Conservation (phyloP, 768 basidiomycete genomes). For the Termitomyces sp. region DNA sequence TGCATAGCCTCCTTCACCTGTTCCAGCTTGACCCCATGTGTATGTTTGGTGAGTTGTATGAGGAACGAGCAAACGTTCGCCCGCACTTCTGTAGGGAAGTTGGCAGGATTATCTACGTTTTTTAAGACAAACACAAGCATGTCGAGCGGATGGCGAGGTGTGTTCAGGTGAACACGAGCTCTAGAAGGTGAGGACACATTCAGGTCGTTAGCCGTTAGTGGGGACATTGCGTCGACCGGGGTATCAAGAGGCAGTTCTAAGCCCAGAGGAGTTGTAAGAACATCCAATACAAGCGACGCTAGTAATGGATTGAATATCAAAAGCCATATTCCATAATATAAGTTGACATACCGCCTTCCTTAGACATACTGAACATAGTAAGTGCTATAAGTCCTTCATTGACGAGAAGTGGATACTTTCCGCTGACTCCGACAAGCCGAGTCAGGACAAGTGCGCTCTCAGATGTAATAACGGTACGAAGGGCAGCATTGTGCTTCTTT, state of each 20-base stretch:
- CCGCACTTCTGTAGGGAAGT: constrained; percentile 72
- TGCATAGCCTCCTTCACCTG: constrained; percentile 45
- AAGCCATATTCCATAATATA: not conserved
- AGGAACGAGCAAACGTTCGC: constrained; percentile 73
- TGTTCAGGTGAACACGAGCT: constrained; percentile 28
- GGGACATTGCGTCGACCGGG: constrained; percentile 29
- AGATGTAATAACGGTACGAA: constrained; percentile 43
- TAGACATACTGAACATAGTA: constrained; percentile 66
- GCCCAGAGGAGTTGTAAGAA: constrained; percentile 47
- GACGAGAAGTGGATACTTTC: constrained; percentile 77
- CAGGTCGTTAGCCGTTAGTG: constrained; percentile 39
- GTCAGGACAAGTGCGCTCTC: constrained; percentile 59
- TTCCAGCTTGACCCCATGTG: constrained; percentile 40
- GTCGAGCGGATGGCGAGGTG: constrained; percentile 58
- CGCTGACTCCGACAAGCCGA: constrained; percentile 69
- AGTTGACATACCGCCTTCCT: constrained; percentile 51
- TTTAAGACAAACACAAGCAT: constrained; percentile 60
- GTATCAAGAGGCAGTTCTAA: constrained; percentile 28
- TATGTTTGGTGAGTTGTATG: constrained; percentile 53
- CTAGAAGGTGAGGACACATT: constrained; percentile 37
- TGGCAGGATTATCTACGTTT: constrained; percentile 47
- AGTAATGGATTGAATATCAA: constrained; percentile 7
- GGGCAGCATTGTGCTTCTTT: constrained; percentile 47
- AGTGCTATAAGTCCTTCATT: constrained; percentile 88
- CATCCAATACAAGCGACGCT: constrained; percentile 62